Conservation (phyloP, 2,329 filamentous ascomycete genomes). For the Penicillium sp. region DNA sequence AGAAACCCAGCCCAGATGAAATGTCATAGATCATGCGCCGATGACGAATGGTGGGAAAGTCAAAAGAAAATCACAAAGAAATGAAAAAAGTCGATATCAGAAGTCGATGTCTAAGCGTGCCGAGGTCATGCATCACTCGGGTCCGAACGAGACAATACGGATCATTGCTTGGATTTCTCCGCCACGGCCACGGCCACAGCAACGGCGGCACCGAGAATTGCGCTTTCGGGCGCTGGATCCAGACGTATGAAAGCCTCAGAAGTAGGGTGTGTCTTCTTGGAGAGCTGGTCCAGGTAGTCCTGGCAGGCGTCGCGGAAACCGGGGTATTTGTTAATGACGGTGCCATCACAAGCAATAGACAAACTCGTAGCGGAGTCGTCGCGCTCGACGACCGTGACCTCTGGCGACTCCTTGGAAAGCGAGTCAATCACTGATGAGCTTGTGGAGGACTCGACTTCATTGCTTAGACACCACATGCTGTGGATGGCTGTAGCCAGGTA, state of each 20-base stretch:
- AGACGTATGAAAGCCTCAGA: constrained; percentile 33
- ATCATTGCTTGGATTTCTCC: constrained; percentile 17
- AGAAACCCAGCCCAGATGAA: background rate
- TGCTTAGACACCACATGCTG: constrained; percentile 54
- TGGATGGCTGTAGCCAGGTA: constrained; percentile 60
- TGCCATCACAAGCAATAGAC: constrained; percentile 49
- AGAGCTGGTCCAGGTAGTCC: constrained; percentile 39
- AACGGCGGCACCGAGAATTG: constrained; percentile 44
- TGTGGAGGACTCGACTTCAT: constrained; percentile 42
- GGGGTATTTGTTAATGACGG: constrained; percentile 49
- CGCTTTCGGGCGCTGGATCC: constrained; percentile 41
- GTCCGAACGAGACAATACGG: background rate
- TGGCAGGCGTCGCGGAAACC: constrained; percentile 44
- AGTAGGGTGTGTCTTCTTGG: constrained; percentile 24
- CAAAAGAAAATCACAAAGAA: constrained; percentile 16
- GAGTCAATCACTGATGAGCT: constrained; percentile 17
- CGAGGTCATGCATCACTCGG: constrained; percentile 10
- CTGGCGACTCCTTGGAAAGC: constrained; percentile 26
- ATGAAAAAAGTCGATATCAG: background rate
- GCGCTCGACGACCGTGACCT: constrained; percentile 33
- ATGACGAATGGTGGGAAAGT: constrained; percentile 9
- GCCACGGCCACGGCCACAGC: constrained; percentile 43
- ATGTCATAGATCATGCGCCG: constrained; percentile 11
- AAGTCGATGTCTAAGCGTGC: constrained; percentile 10
- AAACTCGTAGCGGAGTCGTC: constrained; percentile 31